These are phyloP conservation scores for Diplodia scrobiculata DNA, from an alignment of 2,329 filamentous ascomycete species.

Conservation along the genomic window DNA sequence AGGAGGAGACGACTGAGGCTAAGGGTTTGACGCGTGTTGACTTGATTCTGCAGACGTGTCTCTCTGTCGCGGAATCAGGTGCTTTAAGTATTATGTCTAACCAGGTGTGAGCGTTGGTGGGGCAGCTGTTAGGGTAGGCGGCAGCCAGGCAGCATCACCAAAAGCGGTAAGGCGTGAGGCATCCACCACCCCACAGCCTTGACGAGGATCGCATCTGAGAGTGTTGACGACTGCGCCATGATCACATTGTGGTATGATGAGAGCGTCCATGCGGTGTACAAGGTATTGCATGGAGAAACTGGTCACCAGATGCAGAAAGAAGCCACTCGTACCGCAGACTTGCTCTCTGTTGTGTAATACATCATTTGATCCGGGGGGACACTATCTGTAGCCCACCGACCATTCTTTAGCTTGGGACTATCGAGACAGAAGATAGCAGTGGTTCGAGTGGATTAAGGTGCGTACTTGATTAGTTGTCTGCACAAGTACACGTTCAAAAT, in stretches of 20 bases:
- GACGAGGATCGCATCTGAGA: neutral
- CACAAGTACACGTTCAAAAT: no score
- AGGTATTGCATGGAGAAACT: no score
- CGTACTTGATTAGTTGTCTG: no score
- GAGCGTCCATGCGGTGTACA: neutral
- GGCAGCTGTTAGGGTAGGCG: conserved; percentile 1
- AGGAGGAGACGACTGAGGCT: neutral
- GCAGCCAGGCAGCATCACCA: neutral
- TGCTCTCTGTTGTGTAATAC: no score
- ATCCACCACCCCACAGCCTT: neutral
- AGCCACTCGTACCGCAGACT: no score
- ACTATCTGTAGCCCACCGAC: no score
- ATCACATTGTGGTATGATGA: neutral
- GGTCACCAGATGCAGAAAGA: no score
- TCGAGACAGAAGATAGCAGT: no score
- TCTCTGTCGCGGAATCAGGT: conserved; percentile 4
- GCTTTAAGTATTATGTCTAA: neutral
- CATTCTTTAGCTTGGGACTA: no score
- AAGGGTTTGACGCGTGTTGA: neutral
- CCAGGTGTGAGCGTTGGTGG: neutral
- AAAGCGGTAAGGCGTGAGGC: conserved; percentile 17
- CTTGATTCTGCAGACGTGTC: neutral
- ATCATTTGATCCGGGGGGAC: no score
- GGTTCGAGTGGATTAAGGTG: no score
- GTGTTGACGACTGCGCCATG: neutral